Conservation (phyloP, 2,329 filamentous ascomycete species). For the Sclerotinia spermophila region DNA sequence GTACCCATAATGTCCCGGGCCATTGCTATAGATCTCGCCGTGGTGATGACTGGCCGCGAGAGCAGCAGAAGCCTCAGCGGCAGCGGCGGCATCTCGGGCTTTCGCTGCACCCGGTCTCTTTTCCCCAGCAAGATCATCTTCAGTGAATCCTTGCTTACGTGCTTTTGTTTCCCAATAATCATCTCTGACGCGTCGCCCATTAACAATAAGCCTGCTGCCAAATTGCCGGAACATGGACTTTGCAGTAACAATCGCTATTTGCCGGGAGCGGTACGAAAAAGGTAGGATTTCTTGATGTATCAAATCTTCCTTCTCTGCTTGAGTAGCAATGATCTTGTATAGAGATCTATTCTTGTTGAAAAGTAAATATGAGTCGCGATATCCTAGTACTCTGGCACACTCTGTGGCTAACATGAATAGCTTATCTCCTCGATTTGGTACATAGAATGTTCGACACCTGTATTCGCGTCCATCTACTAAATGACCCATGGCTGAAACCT, state of each 20-base stretch:
- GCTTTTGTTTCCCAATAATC: conserved; percentile 99
- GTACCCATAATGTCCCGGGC: conserved; percentile 59
- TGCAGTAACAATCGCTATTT: conserved; percentile 97
- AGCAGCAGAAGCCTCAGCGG: conserved; percentile 55
- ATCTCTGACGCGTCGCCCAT: conserved; percentile 86
- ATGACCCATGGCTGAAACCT: conserved; percentile 80
- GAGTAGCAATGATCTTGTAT: conserved; percentile 95
- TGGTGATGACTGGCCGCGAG: conserved; percentile 64
- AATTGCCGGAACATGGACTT: conserved; percentile 99
- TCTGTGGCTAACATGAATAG: conserved; percentile 99
- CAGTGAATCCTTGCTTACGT: conserved; percentile 94
- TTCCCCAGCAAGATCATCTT: conserved; percentile 92
- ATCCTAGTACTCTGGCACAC: conserved; percentile 88
- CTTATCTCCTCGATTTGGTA: conserved; percentile 86
- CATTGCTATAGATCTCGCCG: conserved; percentile 85
- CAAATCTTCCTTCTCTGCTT: conserved; percentile 93
- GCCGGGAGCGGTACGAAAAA: conserved; percentile 95
- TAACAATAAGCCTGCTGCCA: conserved; percentile 86
- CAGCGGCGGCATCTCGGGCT: conserved; percentile 70
- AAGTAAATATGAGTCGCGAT: conserved; percentile 93
- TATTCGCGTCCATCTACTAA: conserved; percentile 81
- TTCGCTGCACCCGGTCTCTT: conserved; percentile 92
- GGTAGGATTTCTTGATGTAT: conserved; percentile 93
- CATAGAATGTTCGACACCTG: conserved; percentile 87
- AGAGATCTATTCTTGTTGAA: conserved; percentile 98